Evolutionary conservation across 2,329 filamentous ascomycete species (phyloP).

Genomic region (Fusarium nygamai): DNA sequence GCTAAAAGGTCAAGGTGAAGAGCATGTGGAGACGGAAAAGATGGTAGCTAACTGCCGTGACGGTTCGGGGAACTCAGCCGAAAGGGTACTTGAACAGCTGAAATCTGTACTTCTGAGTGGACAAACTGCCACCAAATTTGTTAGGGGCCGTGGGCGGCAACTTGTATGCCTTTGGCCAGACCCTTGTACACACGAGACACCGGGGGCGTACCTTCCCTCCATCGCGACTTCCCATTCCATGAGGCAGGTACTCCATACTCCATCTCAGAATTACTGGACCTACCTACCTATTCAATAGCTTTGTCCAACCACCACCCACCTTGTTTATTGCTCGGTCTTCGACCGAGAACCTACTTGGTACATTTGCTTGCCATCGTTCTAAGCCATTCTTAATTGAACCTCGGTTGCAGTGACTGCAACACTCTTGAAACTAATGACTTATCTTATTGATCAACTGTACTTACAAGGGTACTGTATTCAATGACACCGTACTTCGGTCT

Average conservation of each 20-base stretch:
- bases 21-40: conserved; percentile 3
- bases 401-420: conserved; percentile 12
- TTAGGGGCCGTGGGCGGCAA: too few species aligned
- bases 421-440: background rate
- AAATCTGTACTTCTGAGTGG: background rate
- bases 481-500: background rate
- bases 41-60: conserved; percentile 14
- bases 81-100: background rate
- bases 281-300: background rate
- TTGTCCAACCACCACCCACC: background rate
- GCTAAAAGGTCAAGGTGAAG: conserved; percentile 23
- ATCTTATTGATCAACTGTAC: background rate
- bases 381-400: background rate
- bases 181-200: background rate
- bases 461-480: background rate
- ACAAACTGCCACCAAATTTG: background rate
- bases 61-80: background rate
- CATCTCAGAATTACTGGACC: background rate
- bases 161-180: background rate
- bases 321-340: conserved; percentile 16
- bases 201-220: background rate
- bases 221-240: background rate
- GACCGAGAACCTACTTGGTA: conserved; percentile 27
- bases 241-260: background rate
- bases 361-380: background rate